Percentiles rank a stretch among this genome's conserved stretches.
phyloP scores from a whole-genome alignment of 2,329 filamentous ascomycete species.

The Fusarium irregulare region DNA sequence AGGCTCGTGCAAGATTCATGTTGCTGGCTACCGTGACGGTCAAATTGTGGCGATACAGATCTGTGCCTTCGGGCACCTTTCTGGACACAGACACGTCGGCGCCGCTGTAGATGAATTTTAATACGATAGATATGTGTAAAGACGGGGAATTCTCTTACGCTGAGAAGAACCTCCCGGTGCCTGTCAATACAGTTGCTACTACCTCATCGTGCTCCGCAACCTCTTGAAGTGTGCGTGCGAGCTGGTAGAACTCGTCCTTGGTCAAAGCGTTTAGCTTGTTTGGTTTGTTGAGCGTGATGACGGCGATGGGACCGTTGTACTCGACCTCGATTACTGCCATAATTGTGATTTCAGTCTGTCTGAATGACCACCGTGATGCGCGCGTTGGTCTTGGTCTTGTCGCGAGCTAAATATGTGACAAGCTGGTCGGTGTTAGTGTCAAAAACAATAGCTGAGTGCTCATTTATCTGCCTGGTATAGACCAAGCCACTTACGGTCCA shows the following conservation, averaged over 20 bases:
- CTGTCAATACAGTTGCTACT: background rate
- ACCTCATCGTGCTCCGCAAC: background rate
- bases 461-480: no score
- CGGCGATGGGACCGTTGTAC: background rate
- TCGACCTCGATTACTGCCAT: background rate
- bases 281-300: background rate
- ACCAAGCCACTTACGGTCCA: no score
- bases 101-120: background rate
- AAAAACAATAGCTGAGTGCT: no score
- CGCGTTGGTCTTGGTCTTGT: background rate
- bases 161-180: constrained; percentile 2
- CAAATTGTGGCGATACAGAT: background rate
- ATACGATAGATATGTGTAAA: no score
- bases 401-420: background rate
- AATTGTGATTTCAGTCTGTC: background rate
- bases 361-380: background rate
- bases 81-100: background rate
- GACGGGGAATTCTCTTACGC: background rate
- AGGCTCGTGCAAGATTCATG: background rate
- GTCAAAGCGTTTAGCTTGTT: background rate
- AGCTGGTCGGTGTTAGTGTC: no score
- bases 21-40: background rate
- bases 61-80: background rate
- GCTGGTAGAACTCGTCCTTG: background rate
- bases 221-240: background rate